A percentile compares a stretch with the other conserved stretches of the same genome.
These are phyloP conservation scores for Ampelocalamus luodianensis DNA, from an alignment of 176 grass and related monocot species.

Conservation along the genomic window DNA sequence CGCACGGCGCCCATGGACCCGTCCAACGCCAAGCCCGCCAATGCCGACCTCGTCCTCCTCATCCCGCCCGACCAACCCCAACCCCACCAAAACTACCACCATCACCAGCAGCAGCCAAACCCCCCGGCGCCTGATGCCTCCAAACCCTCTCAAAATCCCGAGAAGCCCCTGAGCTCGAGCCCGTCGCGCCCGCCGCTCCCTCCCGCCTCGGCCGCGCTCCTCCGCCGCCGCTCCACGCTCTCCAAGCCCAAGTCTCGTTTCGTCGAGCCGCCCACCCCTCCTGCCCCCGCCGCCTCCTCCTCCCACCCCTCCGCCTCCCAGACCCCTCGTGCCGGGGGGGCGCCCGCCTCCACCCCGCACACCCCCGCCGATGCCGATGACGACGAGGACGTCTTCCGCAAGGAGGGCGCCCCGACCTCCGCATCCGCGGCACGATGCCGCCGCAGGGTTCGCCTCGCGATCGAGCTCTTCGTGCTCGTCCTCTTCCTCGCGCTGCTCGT, in stretches of 20 bases:
- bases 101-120: background rate
- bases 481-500: slow-evolving; percentile 69
- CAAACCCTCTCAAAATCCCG: slow-evolving; percentile 37
- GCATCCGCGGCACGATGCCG: slow-evolving; percentile 37
- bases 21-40: background rate
- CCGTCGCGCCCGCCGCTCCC: slow-evolving; percentile 40
- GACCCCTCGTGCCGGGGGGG: slow-evolving; percentile 43
- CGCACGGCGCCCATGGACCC: slow-evolving; percentile 30
- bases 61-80: slow-evolving; percentile 43
- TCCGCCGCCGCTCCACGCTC: slow-evolving; percentile 69
- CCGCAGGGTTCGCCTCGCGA: slow-evolving; percentile 44
- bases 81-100: background rate
- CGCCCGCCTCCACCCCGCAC: slow-evolving; percentile 56
- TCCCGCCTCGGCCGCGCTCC: slow-evolving; percentile 27
- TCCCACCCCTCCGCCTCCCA: slow-evolving; percentile 2
- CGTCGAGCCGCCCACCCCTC: slow-evolving; percentile 49
- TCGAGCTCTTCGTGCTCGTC: slow-evolving; percentile 66
- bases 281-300: background rate
- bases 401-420: slow-evolving; percentile 13
- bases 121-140: background rate
- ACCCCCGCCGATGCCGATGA: slow-evolving; percentile 68
- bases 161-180: slow-evolving; percentile 30
- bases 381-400: slow-evolving; percentile 74
- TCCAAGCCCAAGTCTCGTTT: slow-evolving; percentile 78
- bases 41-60: slow-evolving; percentile 46